A percentile compares a stretch with the other conserved stretches of the same genome.
Evolutionary conservation across 2,329 filamentous ascomycete genomes (phyloP).

Genomic region (Capronia epimyces): DNA sequence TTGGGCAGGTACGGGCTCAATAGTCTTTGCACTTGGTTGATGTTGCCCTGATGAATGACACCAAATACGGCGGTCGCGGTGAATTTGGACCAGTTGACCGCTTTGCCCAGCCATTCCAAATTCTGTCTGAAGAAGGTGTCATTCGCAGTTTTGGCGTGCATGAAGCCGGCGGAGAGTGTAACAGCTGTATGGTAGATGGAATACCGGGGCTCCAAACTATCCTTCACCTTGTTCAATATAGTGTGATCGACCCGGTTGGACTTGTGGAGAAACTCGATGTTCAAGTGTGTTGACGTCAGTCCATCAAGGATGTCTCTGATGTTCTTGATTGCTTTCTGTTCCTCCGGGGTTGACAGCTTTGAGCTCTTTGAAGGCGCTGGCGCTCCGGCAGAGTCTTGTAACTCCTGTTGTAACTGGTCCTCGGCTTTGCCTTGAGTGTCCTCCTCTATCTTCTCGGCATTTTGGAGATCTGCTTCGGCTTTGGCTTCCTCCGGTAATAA

Average conservation of each 20-base stretch:
- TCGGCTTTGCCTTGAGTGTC: slow-evolving; percentile 43
- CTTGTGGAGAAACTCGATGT: slow-evolving; percentile 92
- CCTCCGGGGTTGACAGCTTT: slow-evolving; percentile 43
- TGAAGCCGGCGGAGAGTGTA: slow-evolving; percentile 96
- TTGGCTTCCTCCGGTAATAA: slow-evolving; percentile 43
- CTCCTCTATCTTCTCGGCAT: slow-evolving; percentile 40
- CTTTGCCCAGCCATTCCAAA: slow-evolving; percentile 94
- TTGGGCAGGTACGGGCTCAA: slow-evolving; percentile 91
- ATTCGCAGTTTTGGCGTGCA: slow-evolving; percentile 97
- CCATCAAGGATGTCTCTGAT: slow-evolving; percentile 68
- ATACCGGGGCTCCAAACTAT: slow-evolving; percentile 90
- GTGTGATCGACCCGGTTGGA: slow-evolving; percentile 89
- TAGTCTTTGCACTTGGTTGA: slow-evolving; percentile 86
- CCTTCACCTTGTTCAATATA: slow-evolving; percentile 92
- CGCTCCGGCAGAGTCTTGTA: slow-evolving; percentile 39
- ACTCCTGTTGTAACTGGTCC: slow-evolving; percentile 54
- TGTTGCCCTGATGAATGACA: slow-evolving; percentile 92
- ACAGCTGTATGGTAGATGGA: slow-evolving; percentile 98
- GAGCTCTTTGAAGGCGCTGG: slow-evolving; percentile 48
- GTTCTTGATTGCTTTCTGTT: slow-evolving; percentile 51
- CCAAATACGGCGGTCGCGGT: slow-evolving; percentile 93
- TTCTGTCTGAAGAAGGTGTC: slow-evolving; percentile 99
- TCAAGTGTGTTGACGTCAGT: slow-evolving; percentile 87
- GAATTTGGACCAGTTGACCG: slow-evolving; percentile 99
- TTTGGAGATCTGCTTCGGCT: slow-evolving; percentile 33